Evolutionary conservation across 2,329 filamentous ascomycete species (phyloP), one percentile per base, ranked within the genome.

Genomic region (Pseudopithomyces chartarum): DNA sequence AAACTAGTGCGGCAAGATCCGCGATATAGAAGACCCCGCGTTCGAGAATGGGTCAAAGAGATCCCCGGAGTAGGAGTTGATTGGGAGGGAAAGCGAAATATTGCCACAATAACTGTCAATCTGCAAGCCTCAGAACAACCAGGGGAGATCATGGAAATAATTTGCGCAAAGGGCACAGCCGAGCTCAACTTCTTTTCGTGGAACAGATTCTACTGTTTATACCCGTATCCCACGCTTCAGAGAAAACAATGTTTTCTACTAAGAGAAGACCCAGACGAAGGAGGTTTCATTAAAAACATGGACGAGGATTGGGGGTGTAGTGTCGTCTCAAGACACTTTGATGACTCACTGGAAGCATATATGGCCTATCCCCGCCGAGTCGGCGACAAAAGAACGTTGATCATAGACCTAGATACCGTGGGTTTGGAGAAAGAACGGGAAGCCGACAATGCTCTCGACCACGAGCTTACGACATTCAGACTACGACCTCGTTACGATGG

Each of bases 121-220:
- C n/a, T n/a, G n/a, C n/a, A n/a, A n/a, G n/a, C n/a, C n/a, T n/a
- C n/a, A n/a, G n/a, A n/a, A n/a, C n/a, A n/a, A n/a, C n/a, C n/a
- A n/a, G n/a, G n/a, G n/a, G n/a, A n/a, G n/a, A n/a, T n/a, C n/a
- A n/a, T 15, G 34, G 5, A 38, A n/a, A 6, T 6, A 5, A 15
- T 15, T 15, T 15, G 13, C 34, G 13, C 38, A 19, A 46, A 46
- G 20, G 40, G 40, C 4, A 52, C 57, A 2, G 38, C 39, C 10
- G 29, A 15, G 19, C 12, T 57, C 33, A 46, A 15, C 32, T 47
- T 57, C 13, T 42, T 57, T 11, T n/a, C 58, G 2, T 57, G 58
- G 55, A 55, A 60, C 52, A 60, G 52, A 23, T 52, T 39, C 2
- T 60, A 55, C 38, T 40, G 33, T 6, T n/a, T 60, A 1, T 57